phyloP scores from a whole-genome alignment of 2,329 filamentous ascomycete genomes.

The Phaeosphaeriaceae sp. region DNA sequence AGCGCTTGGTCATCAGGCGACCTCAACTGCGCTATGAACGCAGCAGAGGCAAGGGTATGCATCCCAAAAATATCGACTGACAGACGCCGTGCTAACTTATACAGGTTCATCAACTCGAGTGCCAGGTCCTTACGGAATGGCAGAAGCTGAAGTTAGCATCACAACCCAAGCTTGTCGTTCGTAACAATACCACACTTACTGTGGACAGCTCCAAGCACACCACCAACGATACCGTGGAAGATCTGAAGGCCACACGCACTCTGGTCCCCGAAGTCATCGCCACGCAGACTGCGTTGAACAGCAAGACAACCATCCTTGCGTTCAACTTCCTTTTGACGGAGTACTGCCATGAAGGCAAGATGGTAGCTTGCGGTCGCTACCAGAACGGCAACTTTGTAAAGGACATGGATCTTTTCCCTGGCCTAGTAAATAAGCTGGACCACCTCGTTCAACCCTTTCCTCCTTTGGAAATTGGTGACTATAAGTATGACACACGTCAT shows the following conservation, averaged over 20 bases:
- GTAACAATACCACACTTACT: not conserved
- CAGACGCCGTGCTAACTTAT: not conserved
- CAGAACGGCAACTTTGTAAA: not conserved
- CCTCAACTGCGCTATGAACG: not conserved
- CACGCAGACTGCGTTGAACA: not conserved
- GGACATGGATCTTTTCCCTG: not conserved
- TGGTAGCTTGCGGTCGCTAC: not conserved
- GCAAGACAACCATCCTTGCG: constrained; percentile 18
- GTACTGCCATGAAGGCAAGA: constrained; percentile 5
- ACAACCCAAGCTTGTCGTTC: not conserved
- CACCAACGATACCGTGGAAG: not conserved
- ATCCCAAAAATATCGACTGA: not conserved
- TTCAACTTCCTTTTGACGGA: constrained; percentile 19
- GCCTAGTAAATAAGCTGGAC: not conserved
- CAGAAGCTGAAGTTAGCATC: not conserved
- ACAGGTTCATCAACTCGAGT: not conserved
- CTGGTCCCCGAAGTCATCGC: not conserved
- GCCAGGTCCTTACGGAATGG: not conserved
- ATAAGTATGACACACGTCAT: not conserved
- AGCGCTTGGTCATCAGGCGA: not conserved
- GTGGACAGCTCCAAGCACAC: not conserved
- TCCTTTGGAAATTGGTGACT: constrained; percentile 9
- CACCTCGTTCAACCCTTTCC: constrained; percentile 11
- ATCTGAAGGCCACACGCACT: not conserved
- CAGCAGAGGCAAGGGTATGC: not conserved